Percentiles rank a stretch among this genome's conserved stretches.
phyloP scores from a whole-genome alignment of 257 asterid species.

The Datura wrightii region DNA sequence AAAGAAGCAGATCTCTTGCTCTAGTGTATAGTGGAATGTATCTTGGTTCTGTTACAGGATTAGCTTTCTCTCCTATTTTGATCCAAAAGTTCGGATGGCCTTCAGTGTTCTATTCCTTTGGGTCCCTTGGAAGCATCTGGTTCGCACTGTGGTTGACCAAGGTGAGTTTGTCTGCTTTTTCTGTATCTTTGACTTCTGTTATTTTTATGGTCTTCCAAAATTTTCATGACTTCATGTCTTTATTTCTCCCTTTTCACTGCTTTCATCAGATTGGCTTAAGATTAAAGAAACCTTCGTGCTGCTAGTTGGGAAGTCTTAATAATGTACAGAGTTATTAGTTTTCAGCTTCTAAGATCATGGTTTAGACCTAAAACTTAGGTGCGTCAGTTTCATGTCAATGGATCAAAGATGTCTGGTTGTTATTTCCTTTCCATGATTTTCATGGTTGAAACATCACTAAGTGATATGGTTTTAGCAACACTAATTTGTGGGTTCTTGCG shows the following conservation, averaged over 20 bases:
- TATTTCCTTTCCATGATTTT: constrained; percentile 16
- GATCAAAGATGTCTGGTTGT: background rate
- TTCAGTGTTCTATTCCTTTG: constrained; percentile 92
- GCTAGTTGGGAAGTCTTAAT: background rate
- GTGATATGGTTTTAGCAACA: background rate
- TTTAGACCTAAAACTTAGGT: background rate
- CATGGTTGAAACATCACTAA: constrained; percentile 3
- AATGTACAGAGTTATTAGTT: constrained; percentile 7
- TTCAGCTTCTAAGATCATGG: background rate
- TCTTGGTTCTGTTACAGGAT: constrained; percentile 96
- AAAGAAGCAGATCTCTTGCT: constrained; percentile 98
- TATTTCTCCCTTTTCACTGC: background rate
- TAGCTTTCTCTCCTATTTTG: constrained; percentile 80
- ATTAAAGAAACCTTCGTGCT: background rate
- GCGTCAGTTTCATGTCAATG: background rate
- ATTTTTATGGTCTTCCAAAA: background rate
- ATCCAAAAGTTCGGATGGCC: constrained; percentile 94
- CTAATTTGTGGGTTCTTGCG: background rate
- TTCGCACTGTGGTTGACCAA: constrained; percentile 88
- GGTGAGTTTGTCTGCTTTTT: constrained; percentile 54
- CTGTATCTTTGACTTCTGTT: constrained; percentile 20
- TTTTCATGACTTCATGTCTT: background rate
- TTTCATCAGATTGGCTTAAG: background rate
- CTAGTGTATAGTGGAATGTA: constrained; percentile 99
- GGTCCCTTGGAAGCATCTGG: constrained; percentile 95